A percentile compares a stretch with the other conserved stretches of the same genome.
phyloP scores from a whole-genome alignment of 2,329 filamentous ascomycete genomes.

The Colletotrichum falcatum region DNA sequence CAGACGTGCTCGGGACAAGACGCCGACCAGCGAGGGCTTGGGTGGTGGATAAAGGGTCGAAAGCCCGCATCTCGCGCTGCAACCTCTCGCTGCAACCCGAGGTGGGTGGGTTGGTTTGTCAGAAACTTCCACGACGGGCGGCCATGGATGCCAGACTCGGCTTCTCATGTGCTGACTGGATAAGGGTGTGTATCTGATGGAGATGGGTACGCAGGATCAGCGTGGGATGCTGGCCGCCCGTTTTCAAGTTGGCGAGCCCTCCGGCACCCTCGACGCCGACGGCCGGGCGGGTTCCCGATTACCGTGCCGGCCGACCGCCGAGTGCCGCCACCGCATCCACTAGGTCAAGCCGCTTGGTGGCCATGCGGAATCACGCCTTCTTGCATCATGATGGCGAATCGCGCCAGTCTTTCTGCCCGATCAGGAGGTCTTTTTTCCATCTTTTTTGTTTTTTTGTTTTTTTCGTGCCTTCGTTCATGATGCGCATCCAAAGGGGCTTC shows the following conservation, averaged over 20 bases:
- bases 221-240: conserved; percentile 7
- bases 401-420: conserved; percentile 19
- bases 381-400: conserved; percentile 39
- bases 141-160: conserved; percentile 21
- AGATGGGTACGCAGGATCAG: conserved; percentile 10
- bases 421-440: not conserved
- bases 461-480: conserved; percentile 7
- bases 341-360: conserved; percentile 36
- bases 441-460: too few species aligned
- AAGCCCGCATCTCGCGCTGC: conserved; percentile 16
- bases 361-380: conserved; percentile 37
- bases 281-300: conserved; percentile 32
- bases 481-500: not conserved
- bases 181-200: conserved; percentile 10
- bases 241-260: conserved; percentile 10
- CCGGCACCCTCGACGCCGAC: conserved; percentile 20
- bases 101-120: conserved; percentile 16
- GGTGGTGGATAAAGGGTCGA: conserved; percentile 27
- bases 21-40: conserved; percentile 22
- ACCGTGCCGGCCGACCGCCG: conserved; percentile 37
- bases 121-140: conserved; percentile 15
- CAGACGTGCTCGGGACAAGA: conserved; percentile 7
- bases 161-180: conserved; percentile 20
- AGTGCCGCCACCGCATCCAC: conserved; percentile 27
- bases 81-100: conserved; percentile 20